phyloP scores from a whole-genome alignment of 257 asterid genomes.

The Scutellaria minor region DNA sequence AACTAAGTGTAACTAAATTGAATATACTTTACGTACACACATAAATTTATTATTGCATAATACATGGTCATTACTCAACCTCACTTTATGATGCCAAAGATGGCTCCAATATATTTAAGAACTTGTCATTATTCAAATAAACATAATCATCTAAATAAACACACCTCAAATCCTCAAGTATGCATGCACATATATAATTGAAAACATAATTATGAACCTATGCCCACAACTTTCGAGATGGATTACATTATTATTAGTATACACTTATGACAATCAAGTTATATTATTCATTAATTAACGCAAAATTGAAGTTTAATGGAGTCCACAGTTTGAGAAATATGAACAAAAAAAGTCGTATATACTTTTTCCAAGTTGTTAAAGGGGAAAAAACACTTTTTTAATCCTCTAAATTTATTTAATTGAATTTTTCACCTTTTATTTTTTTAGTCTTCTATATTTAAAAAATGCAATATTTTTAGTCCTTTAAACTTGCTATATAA shows the following conservation, averaged over 20 bases:
- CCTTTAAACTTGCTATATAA: no score
- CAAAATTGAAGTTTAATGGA: not conserved
- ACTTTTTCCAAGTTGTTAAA: no score
- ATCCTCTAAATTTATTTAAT: no score
- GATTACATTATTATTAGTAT: not conserved
- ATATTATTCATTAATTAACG: not conserved
- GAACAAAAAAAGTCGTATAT: no score
- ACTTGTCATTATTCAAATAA: not conserved
- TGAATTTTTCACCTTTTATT: no score
- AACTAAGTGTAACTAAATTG: no score
- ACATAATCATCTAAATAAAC: conserved; percentile 20
- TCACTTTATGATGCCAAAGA: conserved; percentile 14
- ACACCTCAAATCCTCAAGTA: conserved; percentile 8
- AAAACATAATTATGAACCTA: conserved; percentile 22
- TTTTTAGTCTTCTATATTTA: no score
- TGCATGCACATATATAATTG: conserved; percentile 14
- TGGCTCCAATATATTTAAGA: conserved; percentile 17
- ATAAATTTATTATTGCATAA: not conserved
- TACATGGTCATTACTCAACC: not conserved
- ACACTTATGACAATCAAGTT: not conserved
- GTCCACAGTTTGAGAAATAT: no score
- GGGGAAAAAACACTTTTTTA: no score
- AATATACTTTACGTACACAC: not conserved
- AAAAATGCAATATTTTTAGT: no score
- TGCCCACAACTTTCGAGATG: conserved; percentile 22